Percentiles rank a stretch among this genome's conserved stretches.
These are phyloP conservation scores for Globisporangium barbulae DNA, from an alignment of 352 stramenopile genomes.

Conservation along the genomic window DNA sequence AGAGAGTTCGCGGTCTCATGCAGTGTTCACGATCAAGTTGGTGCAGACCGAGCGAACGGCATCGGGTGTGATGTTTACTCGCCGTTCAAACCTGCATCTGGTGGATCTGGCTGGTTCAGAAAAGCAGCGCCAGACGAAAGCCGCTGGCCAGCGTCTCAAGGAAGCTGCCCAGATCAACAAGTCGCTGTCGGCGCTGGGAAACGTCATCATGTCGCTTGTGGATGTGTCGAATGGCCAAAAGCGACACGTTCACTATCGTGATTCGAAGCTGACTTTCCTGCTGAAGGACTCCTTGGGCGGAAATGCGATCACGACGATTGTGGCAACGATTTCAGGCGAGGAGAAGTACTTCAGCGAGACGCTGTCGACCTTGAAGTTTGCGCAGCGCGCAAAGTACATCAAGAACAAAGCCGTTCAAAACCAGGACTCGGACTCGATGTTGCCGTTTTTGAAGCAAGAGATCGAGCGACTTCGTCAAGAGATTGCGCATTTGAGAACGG, in stretches of 20 bases:
- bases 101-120: constrained; percentile 88
- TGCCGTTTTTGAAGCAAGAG: constrained; percentile 71
- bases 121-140: constrained; percentile 81
- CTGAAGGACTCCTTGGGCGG: constrained; percentile 77
- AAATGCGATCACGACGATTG: constrained; percentile 86
- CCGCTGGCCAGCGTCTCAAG: constrained; percentile 78
- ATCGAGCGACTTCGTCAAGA: constrained; percentile 68
- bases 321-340: constrained; percentile 74
- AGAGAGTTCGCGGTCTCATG: constrained; percentile 94
- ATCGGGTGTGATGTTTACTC: constrained; percentile 52
- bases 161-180: constrained; percentile 91
- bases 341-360: constrained; percentile 87
- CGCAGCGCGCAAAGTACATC: constrained; percentile 86
- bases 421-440: constrained; percentile 72
- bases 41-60: constrained; percentile 75
- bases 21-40: constrained; percentile 96
- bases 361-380: constrained; percentile 86
- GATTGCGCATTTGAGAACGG: constrained; percentile 36
- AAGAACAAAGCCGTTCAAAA: constrained; percentile 89
- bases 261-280: constrained; percentile 86
- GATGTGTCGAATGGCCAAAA: constrained; percentile 80
- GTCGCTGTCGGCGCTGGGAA: constrained; percentile 81
- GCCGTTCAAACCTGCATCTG: constrained; percentile 77
- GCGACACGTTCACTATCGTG: constrained; percentile 81
- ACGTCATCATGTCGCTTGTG: constrained; percentile 89